A percentile compares a stretch with the other conserved stretches of the same genome.
Conservation (phyloP, 2,329 filamentous ascomycete species). For the Salinomyces thailandicus region DNA sequence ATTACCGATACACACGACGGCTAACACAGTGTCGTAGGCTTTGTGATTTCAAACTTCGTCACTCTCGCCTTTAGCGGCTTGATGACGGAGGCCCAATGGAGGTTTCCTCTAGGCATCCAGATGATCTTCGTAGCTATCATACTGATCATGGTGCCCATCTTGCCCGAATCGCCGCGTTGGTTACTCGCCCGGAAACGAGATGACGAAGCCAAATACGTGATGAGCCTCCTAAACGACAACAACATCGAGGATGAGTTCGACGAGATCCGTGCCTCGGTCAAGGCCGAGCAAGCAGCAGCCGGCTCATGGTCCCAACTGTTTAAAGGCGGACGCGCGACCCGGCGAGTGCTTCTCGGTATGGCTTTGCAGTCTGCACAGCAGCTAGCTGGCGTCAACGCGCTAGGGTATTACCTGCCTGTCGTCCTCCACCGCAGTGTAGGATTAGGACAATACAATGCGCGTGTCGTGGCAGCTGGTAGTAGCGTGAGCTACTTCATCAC, state of each 20-base stretch:
- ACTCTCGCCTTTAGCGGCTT: conserved; percentile 14
- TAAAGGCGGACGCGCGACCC: conserved; percentile 11
- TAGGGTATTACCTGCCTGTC: conserved; percentile 33
- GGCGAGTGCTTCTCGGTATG: conserved; percentile 15
- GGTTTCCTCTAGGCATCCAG: conserved; percentile 13
- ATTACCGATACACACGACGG: too few relatives aligned
- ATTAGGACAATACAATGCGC: conserved; percentile 25
- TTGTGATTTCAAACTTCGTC: conserved; percentile 13
- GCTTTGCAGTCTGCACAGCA: conserved; percentile 37
- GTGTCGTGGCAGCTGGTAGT: conserved; percentile 34
- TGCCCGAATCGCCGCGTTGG: conserved; percentile 17
- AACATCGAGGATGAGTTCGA: conserved; percentile 14
- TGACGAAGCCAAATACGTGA: conserved; percentile 11
- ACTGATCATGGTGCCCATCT: conserved; percentile 11
- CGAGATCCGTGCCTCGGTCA: conserved; percentile 11
- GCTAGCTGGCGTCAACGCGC: conserved; percentile 37
- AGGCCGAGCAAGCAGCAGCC: conserved; percentile 16
- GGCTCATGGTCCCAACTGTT: conserved; percentile 17
- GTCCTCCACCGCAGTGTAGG: conserved; percentile 43
- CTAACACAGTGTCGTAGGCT: too few relatives aligned
- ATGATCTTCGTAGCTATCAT: conserved; percentile 15
- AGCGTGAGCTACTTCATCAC: conserved; percentile 45
- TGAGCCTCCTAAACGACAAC: conserved; percentile 11
- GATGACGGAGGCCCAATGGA: conserved; percentile 14
- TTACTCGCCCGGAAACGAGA: conserved; percentile 14